phyloP scores from a whole-genome alignment of 1,284 basidiomycete genomes.

The Thelephora terrestris region DNA sequence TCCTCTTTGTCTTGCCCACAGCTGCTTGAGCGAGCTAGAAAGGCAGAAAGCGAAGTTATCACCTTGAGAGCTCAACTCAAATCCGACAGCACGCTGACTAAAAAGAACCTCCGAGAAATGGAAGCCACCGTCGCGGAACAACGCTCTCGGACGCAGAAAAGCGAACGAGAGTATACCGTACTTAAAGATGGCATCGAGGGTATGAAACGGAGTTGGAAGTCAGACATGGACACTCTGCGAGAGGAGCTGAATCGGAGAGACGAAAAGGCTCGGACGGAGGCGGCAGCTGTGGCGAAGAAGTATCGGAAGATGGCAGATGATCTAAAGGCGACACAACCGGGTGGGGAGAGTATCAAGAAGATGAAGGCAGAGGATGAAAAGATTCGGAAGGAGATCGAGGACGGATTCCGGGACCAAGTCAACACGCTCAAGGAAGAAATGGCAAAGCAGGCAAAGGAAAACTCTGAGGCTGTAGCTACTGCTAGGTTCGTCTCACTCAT shows the following conservation, averaged over 20 bases:
- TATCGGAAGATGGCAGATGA: slow-evolving; percentile 53
- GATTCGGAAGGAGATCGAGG: slow-evolving; percentile 40
- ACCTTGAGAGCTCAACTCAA: slow-evolving; percentile 61
- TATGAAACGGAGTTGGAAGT: slow-evolving; percentile 58
- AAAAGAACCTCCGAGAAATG: slow-evolving; percentile 70
- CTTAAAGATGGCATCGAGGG: slow-evolving; percentile 63
- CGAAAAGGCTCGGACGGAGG: slow-evolving; percentile 52
- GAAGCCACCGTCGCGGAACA: slow-evolving; percentile 59
- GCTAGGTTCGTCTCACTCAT: slow-evolving; percentile 40
- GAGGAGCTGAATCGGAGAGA: slow-evolving; percentile 66
- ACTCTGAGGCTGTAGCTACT: slow-evolving; percentile 44
- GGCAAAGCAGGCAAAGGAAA: slow-evolving; percentile 42
- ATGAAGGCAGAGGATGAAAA: slow-evolving; percentile 30
- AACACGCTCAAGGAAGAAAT: slow-evolving; percentile 35
- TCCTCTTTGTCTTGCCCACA: slow-evolving; percentile 16
- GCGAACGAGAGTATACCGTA: slow-evolving; percentile 69
- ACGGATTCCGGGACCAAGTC: slow-evolving; percentile 39
- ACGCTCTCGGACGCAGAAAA: slow-evolving; percentile 65
- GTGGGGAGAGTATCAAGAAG: slow-evolving; percentile 25
- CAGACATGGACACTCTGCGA: slow-evolving; percentile 51
- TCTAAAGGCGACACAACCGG: slow-evolving; percentile 36
- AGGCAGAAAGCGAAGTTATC: slow-evolving; percentile 66
- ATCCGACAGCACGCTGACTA: slow-evolving; percentile 55
- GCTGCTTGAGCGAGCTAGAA: slow-evolving; percentile 73
- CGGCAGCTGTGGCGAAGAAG: slow-evolving; percentile 53